Base-by-base conservation (phyloP, 2,329 filamentous ascomycete genomes). In the Chaetoscypha palmicola region DNA sequence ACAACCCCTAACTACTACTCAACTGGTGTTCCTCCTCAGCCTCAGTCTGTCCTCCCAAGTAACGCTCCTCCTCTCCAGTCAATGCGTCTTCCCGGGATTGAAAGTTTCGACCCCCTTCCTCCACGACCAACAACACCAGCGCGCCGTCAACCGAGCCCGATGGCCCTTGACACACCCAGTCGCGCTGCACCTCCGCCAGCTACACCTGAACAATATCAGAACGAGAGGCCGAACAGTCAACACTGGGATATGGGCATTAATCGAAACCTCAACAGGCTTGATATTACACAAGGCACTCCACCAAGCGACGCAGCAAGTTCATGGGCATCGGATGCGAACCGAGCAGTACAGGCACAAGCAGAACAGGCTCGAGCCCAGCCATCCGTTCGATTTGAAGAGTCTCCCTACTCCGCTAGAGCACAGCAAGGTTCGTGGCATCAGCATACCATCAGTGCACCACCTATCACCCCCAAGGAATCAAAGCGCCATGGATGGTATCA, bases 1-100 rank as follows among this genome's bases (percentile, higher is more conserved):
- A 79, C 86, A 49, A 87, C 80, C 4, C 79, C 85, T 58, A 79
- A 64, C 60, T 79, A 70, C 51, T 74, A 68, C 65, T 76, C 66
- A 61, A 43, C 40, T 12, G 54, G 52, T 2, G 51, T 51, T n/a
- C 50, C 51, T 24, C 55, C 55, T 32, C 54, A 56, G 41, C 52
- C 49, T 4, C 38, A 52, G 19, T 42, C 52, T 5, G 41, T 54
- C 17, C 47, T 60, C 16, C 55, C 54, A n/a, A 56, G 52, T 36
- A 58, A 60, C 45, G 53, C 62, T 28, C 78, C 66, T 62, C 79
- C 82, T 5, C 37, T 44, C 54, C 76, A 72, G 5, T 66, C 73
- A 3, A 70, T 87, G 11, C 79, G 87, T 30, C 73, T 96, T 11
- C 90, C 90, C 1, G 89, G 90, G 11, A 96, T 96, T 53, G 88